A percentile compares a stretch with the other conserved stretches of the same genome.
Conservation (phyloP, 2,329 filamentous ascomycete genomes). For the Tolypocladium capitatum region DNA sequence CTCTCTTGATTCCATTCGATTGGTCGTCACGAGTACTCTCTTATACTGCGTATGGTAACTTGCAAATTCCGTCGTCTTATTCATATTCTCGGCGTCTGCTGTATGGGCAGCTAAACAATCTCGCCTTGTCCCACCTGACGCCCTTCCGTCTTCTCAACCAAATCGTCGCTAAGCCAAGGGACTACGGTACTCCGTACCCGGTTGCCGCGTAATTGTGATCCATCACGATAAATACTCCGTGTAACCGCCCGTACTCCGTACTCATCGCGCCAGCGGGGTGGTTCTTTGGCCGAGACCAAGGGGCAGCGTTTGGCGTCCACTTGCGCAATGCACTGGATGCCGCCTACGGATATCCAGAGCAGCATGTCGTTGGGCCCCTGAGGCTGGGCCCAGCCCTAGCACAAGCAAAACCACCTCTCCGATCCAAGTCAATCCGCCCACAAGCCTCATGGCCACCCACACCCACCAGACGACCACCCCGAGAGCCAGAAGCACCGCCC, state of each 20-base stretch:
- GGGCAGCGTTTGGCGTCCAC: conserved; percentile 11
- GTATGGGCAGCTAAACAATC: neutral
- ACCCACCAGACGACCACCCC: conserved; percentile 18
- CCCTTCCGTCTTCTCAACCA: neutral
- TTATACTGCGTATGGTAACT: too few relatives aligned
- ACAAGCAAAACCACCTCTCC: conserved; percentile 14
- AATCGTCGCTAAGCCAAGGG: neutral
- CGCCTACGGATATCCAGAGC: conserved; percentile 10
- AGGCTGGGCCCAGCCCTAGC: conserved; percentile 12
- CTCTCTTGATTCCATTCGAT: neutral
- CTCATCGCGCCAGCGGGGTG: conserved; percentile 1
- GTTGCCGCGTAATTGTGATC: neutral
- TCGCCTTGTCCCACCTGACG: neutral
- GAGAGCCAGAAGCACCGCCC: conserved; percentile 14
- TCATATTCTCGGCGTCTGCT: neutral
- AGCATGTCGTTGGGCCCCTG: conserved; percentile 16
- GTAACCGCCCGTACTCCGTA: too few relatives aligned
- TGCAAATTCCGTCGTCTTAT: neutral
- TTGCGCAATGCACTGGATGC: conserved; percentile 17
- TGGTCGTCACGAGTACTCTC: neutral
- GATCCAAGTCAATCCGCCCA: conserved; percentile 14
- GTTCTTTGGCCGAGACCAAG: conserved; percentile 8
- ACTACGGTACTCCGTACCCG: too few relatives aligned
- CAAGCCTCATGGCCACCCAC: conserved; percentile 13
- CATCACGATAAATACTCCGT: neutral